Conservation (phyloP, 352 stramenopile genomes). For the Phytophthora quininea region DNA sequence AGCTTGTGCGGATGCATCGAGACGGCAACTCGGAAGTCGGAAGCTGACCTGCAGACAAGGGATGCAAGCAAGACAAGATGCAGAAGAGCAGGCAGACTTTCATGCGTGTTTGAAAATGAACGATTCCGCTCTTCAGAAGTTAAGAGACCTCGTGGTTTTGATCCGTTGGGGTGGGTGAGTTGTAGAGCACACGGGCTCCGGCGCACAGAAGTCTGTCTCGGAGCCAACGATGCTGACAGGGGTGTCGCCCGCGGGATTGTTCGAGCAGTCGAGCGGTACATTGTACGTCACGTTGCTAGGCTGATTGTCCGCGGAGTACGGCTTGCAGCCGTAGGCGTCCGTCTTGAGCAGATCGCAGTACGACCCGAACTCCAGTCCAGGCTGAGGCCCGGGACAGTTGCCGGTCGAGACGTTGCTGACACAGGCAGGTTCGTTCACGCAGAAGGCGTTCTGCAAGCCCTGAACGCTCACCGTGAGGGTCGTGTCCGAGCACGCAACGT, state of each 20-base stretch:
- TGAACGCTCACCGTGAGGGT: slow-evolving; percentile 37
- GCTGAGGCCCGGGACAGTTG: slow-evolving; percentile 44
- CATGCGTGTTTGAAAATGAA: background rate
- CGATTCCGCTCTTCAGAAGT: background rate
- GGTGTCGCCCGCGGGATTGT: slow-evolving; percentile 30
- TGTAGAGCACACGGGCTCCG: slow-evolving; percentile 33
- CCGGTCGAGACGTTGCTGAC: slow-evolving; percentile 35
- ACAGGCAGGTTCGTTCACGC: slow-evolving; percentile 40
- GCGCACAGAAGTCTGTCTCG: slow-evolving; percentile 26
- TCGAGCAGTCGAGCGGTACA: slow-evolving; percentile 30
- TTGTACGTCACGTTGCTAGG: slow-evolving; percentile 29
- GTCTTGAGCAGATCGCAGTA: slow-evolving; percentile 49
- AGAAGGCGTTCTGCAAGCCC: slow-evolving; percentile 49
- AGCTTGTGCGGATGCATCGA: too few relatives aligned
- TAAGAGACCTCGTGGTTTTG: background rate
- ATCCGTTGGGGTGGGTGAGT: background rate
- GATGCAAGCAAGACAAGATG: too few relatives aligned
- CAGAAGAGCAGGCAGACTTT: too few relatives aligned
- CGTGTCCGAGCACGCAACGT: slow-evolving; percentile 14
- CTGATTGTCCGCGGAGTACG: slow-evolving; percentile 31
- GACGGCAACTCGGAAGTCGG: too few relatives aligned
- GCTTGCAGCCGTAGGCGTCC: slow-evolving; percentile 53
- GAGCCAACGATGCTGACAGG: slow-evolving; percentile 35
- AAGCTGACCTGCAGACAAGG: too few relatives aligned
- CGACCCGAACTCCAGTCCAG: slow-evolving; percentile 43